Evolutionary conservation across 2,329 filamentous ascomycete species (phyloP).

Genomic region (Calonectria honghensis): DNA sequence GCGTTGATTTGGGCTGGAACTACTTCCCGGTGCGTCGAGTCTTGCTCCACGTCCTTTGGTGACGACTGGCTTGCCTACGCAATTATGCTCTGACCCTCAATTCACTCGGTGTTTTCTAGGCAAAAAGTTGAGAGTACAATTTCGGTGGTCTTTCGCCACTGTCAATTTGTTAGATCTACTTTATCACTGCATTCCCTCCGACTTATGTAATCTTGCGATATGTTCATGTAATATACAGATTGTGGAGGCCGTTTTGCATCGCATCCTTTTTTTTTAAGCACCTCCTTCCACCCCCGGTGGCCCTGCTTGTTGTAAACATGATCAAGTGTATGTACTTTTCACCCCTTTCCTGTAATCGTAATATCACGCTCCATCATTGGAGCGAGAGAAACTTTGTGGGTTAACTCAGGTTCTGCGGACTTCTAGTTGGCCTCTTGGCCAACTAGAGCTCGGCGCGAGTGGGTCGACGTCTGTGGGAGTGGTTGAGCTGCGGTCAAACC

Average conservation of each 20-base stretch:
- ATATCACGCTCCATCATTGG: slow-evolving; percentile 16
- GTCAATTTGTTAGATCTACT: slow-evolving; percentile 11
- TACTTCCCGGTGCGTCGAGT: not conserved
- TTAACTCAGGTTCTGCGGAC: slow-evolving; percentile 11
- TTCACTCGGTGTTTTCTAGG: not conserved
- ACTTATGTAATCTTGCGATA: slow-evolving; percentile 16
- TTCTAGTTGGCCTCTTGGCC: slow-evolving; percentile 16
- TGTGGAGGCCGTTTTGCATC: slow-evolving; percentile 1
- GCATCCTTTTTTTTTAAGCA: slow-evolving; percentile 1
- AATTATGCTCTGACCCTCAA: not conserved
- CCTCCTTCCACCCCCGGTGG: not conserved
- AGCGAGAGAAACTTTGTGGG: slow-evolving; percentile 9
- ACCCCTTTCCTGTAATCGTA: not conserved
- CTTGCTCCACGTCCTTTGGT: not conserved
- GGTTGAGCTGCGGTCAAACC: not conserved
- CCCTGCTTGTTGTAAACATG: slow-evolving; percentile 10
- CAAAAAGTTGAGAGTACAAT: not conserved
- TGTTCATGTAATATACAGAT: slow-evolving; percentile 22
- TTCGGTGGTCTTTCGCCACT: slow-evolving; percentile 13
- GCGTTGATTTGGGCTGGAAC: too few relatives aligned
- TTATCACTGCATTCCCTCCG: not conserved
- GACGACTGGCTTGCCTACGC: not conserved
- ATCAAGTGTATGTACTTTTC: slow-evolving; percentile 1
- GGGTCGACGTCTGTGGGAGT: slow-evolving; percentile 19
- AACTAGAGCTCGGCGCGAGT: slow-evolving; percentile 11